phyloP scores from a whole-genome alignment of 2,329 filamentous ascomycete species.

The Scleromitrula shiraiana region DNA sequence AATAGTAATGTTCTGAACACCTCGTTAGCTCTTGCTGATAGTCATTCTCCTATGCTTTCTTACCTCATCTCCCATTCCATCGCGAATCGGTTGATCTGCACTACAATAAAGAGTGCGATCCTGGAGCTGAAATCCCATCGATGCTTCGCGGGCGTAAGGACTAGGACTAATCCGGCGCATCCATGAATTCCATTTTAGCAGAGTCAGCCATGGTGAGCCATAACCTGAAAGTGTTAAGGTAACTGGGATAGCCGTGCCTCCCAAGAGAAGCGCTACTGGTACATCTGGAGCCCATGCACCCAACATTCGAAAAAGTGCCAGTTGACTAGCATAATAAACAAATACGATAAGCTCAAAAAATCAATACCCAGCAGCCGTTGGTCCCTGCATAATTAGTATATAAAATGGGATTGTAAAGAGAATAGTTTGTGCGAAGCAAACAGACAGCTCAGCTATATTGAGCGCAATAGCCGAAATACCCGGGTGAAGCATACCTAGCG shows the following conservation, averaged over 20 bases:
- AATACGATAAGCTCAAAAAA: background rate
- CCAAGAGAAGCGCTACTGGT: background rate
- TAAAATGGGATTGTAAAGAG: background rate
- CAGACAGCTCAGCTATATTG: background rate
- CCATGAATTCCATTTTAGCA: background rate
- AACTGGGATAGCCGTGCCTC: background rate
- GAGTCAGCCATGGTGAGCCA: background rate
- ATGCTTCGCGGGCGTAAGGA: background rate
- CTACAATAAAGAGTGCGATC: background rate
- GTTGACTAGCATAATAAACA: background rate
- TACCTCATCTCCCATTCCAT: background rate
- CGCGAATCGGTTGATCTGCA: background rate
- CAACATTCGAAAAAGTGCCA: background rate
- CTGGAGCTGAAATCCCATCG: background rate
- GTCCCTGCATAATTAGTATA: too few species aligned
- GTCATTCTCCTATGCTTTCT: too few species aligned
- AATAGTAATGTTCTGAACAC: conserved; percentile 43
- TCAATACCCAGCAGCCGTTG: background rate
- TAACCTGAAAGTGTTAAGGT: background rate
- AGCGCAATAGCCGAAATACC: background rate
- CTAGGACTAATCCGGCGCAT: background rate
- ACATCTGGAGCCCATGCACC: background rate
- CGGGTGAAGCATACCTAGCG: too few species aligned
- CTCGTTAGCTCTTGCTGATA: too few species aligned
- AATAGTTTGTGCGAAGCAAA: background rate